phyloP scores from a whole-genome alignment of 1,284 basidiomycete species.

The Rhizoctonia solani region DNA sequence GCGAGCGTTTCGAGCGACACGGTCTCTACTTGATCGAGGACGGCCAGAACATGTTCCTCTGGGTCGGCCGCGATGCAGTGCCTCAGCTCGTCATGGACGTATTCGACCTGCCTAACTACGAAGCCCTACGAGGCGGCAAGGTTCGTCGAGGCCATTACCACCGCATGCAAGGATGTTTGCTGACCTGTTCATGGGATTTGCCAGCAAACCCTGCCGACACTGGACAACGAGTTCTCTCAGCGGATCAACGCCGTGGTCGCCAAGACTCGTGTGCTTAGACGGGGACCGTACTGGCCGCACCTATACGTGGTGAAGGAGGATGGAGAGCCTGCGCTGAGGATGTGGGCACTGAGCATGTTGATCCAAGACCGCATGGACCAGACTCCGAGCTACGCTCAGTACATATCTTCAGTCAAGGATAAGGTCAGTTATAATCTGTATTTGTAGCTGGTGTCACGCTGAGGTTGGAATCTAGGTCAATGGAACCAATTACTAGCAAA shows the following conservation, averaged over 20 bases:
- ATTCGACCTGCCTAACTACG: slow-evolving; percentile 88
- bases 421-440: slow-evolving; percentile 58
- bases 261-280: slow-evolving; percentile 87
- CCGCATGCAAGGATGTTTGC: slow-evolving; percentile 35
- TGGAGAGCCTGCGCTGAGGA: slow-evolving; percentile 88
- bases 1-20: slow-evolving; percentile 92
- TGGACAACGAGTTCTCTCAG: slow-evolving; percentile 93
- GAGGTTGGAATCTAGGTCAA: not conserved
- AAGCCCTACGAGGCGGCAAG: slow-evolving; percentile 90
- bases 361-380: slow-evolving; percentile 97
- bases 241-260: slow-evolving; percentile 93
- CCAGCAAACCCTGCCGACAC: slow-evolving; percentile 80
- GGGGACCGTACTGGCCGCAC: slow-evolving; percentile 91
- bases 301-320: slow-evolving; percentile 99
- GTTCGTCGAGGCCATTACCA: no score
- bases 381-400: slow-evolving; percentile 95
- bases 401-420: slow-evolving; percentile 75
- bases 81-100: slow-evolving; percentile 94
- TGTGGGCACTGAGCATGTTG: slow-evolving; percentile 93
- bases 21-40: slow-evolving; percentile 98
- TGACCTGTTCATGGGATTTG: slow-evolving; percentile 39
- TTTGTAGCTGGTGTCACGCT: no score
- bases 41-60: slow-evolving; percentile 96
- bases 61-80: slow-evolving; percentile 96
- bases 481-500: not conserved